Evolutionary conservation across 257 asterid species (phyloP).

Genomic region (Rhazya stricta): DNA sequence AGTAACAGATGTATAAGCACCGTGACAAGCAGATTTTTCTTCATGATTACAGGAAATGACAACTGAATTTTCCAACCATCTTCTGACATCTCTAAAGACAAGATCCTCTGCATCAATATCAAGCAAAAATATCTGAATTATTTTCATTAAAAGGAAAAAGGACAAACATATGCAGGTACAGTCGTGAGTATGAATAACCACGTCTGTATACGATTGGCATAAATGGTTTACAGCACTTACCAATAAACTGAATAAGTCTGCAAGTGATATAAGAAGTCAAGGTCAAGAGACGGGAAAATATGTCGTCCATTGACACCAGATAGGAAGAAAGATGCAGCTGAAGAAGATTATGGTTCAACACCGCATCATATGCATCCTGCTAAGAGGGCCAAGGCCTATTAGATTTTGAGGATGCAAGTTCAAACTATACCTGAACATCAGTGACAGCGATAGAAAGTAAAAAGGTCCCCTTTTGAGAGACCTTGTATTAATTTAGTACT

Average conservation of each 20-base stretch:
- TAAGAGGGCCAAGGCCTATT: neutral
- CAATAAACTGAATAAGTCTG: conserved; percentile 50
- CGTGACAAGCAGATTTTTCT: conserved; percentile 19
- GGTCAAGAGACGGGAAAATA: conserved; percentile 58
- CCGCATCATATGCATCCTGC: conserved; percentile 26
- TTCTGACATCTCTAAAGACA: conserved; percentile 44
- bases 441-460: neutral
- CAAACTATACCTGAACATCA: neutral
- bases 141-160: conserved; percentile 16
- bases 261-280: conserved; percentile 52
- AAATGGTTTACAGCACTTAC: conserved; percentile 30
- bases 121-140: conserved; percentile 3
- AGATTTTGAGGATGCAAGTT: conserved; percentile 4
- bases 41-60: conserved; percentile 33
- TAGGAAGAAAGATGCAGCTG: conserved; percentile 26
- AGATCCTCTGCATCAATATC: conserved; percentile 54
- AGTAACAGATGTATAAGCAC: conserved; percentile 25
- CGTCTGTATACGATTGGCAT: neutral
- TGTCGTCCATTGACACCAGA: conserved; percentile 57
- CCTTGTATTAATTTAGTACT: neutral
- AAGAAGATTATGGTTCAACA: conserved; percentile 26
- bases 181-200: neutral
- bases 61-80: conserved; percentile 39
- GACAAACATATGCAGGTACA: conserved; percentile 13
- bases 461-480: neutral